Conservation (phyloP, 2,329 filamentous ascomycete species). For the Lachnellula arida region DNA sequence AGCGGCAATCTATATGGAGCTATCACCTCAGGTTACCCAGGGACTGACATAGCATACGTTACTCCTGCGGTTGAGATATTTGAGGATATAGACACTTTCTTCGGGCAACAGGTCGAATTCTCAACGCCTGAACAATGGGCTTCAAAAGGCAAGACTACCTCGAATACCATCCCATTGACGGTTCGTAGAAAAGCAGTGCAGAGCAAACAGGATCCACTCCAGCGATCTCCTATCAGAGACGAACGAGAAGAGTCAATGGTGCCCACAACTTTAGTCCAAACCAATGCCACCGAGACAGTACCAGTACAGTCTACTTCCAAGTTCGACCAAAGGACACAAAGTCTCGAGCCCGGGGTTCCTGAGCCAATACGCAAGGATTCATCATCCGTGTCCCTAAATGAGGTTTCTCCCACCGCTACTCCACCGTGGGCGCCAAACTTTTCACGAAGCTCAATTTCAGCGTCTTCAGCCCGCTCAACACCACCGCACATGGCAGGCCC, state of each 20-base stretch:
- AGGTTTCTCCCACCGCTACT: background rate
- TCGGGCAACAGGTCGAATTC: conserved; percentile 6
- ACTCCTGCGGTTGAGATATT: conserved; percentile 12
- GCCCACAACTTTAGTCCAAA: background rate
- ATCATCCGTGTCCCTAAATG: background rate
- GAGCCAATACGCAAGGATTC: background rate
- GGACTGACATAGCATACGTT: conserved; percentile 9
- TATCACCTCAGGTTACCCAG: conserved; percentile 6
- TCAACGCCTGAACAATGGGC: conserved; percentile 10
- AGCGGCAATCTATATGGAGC: conserved; percentile 9
- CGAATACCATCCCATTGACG: background rate
- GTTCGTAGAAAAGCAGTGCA: background rate
- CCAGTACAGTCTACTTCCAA: background rate
- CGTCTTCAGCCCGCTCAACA: background rate
- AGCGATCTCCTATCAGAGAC: background rate
- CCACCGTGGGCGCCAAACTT: background rate
- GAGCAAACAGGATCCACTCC: background rate
- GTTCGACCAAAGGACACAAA: background rate
- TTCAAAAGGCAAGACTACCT: background rate
- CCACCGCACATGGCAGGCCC: background rate
- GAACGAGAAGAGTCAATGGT: background rate
- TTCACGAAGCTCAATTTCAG: background rate
- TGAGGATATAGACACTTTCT: conserved; percentile 2
- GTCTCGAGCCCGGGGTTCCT: background rate
- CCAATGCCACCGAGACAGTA: background rate